Conservation (phyloP, 176 grass and related monocot species). For the Urochloa ruziziensis region DNA sequence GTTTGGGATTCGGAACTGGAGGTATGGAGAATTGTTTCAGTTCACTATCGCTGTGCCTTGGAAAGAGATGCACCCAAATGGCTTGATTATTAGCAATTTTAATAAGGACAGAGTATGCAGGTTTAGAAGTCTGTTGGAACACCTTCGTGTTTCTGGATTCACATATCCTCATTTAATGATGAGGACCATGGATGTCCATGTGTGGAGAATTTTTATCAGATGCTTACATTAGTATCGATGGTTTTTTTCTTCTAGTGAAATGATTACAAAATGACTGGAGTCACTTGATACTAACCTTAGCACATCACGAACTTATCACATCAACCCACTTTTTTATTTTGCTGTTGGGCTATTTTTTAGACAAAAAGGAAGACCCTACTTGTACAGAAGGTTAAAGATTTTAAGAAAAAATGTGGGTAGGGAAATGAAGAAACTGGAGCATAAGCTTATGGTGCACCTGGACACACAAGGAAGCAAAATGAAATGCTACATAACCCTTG, state of each 20-base stretch:
- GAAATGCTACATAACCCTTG: background rate
- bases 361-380: background rate
- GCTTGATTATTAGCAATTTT: background rate
- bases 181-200: background rate
- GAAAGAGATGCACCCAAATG: background rate
- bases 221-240: background rate
- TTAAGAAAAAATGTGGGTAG: background rate
- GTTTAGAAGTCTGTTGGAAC: background rate
- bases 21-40: background rate
- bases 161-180: background rate
- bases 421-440: background rate
- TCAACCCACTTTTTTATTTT: background rate
- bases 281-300: background rate
- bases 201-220: background rate
- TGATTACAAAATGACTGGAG: background rate
- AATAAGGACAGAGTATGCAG: background rate
- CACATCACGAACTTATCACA: background rate
- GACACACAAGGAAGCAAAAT: background rate
- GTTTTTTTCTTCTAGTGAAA: background rate
- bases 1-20: background rate
- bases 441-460: background rate
- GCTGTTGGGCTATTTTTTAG: background rate
- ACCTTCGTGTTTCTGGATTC: background rate
- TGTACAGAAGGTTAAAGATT: background rate
- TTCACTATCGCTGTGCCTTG: background rate